Percentiles rank a stretch among this genome's conserved stretches.
phyloP scores from a whole-genome alignment of 2,329 filamentous ascomycete genomes.

The Gnomoniopsis sp. region DNA sequence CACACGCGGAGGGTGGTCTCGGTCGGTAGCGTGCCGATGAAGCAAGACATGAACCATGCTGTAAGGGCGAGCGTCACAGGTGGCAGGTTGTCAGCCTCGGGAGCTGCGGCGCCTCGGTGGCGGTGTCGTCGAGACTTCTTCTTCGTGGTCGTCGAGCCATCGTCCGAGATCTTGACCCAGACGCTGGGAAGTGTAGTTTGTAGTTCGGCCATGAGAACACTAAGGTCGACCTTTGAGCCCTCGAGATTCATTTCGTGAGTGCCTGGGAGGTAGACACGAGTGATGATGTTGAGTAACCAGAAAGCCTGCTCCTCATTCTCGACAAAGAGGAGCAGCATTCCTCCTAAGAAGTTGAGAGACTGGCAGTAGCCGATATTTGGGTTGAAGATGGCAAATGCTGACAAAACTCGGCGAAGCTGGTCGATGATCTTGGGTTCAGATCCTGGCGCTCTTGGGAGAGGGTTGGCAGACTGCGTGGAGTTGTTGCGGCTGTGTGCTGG shows the following conservation, averaged over 20 bases:
- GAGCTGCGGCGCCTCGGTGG: background rate
- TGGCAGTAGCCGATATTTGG: slow-evolving; percentile 93
- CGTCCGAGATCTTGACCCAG: slow-evolving; percentile 73
- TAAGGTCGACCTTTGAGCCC: slow-evolving; percentile 89
- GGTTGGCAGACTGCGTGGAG: slow-evolving; percentile 18
- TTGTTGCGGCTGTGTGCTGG: slow-evolving; percentile 25
- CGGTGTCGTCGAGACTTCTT: slow-evolving; percentile 10
- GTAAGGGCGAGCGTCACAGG: slow-evolving; percentile 91
- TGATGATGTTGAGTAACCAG: slow-evolving; percentile 90
- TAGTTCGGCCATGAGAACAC: slow-evolving; percentile 84
- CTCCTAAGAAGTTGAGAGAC: slow-evolving; percentile 91
- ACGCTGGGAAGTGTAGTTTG: slow-evolving; percentile 78
- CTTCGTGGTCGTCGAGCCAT: slow-evolving; percentile 13
- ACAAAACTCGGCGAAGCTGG: slow-evolving; percentile 78
- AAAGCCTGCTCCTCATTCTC: slow-evolving; percentile 86
- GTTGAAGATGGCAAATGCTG: slow-evolving; percentile 88
- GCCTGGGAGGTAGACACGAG: slow-evolving; percentile 80
- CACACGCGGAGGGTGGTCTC: slow-evolving; percentile 90
- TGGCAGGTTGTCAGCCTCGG: slow-evolving; percentile 50
- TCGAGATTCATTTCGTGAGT: slow-evolving; percentile 90
- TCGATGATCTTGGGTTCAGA: slow-evolving; percentile 75
- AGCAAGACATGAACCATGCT: slow-evolving; percentile 97
- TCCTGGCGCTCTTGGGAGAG: slow-evolving; percentile 32
- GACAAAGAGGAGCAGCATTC: slow-evolving; percentile 84
- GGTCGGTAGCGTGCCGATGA: slow-evolving; percentile 87